Evolutionary conservation across 1,284 basidiomycete genomes (phyloP).

Genomic region (Vanrija sp.): DNA sequence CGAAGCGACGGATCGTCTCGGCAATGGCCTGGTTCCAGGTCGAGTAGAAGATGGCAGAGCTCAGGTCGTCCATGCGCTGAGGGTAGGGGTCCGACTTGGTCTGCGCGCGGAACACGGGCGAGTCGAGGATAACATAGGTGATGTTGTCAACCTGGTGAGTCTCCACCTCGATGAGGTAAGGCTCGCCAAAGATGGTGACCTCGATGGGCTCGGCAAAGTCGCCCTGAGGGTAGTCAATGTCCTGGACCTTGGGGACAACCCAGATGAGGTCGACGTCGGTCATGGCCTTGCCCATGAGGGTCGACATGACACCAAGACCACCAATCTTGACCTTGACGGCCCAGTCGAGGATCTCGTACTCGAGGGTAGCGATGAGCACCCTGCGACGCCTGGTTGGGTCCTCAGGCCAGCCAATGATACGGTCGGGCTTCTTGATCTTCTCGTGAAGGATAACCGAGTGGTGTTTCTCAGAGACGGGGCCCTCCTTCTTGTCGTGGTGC

Average conservation of each 20-base stretch:
- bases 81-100: slow-evolving; percentile 91
- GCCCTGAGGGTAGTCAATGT: slow-evolving; percentile 82
- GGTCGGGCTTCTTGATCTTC: slow-evolving; percentile 56
- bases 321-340: slow-evolving; percentile 95
- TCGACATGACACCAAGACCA: slow-evolving; percentile 93
- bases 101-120: slow-evolving; percentile 89
- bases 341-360: slow-evolving; percentile 95
- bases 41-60: slow-evolving; percentile 92
- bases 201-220: slow-evolving; percentile 87
- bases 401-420: slow-evolving; percentile 88
- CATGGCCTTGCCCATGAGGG: slow-evolving; percentile 94
- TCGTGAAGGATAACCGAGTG: slow-evolving; percentile 50
- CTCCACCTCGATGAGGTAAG: slow-evolving; percentile 89
- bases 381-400: slow-evolving; percentile 81
- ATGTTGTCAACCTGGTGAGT: slow-evolving; percentile 88
- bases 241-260: slow-evolving; percentile 90
- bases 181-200: slow-evolving; percentile 90
- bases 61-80: slow-evolving; percentile 90
- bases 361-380: slow-evolving; percentile 82
- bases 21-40: slow-evolving; percentile 96
- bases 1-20: slow-evolving; percentile 74
- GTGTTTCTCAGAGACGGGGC: slow-evolving; percentile 39
- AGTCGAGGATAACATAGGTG: slow-evolving; percentile 86
- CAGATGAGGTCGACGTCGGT: slow-evolving; percentile 88
- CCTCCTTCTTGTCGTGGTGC: slow-evolving; percentile 34